Evolutionary conservation across 805 yeast genomes (phyloP).

Genomic region (Sugiyamaella floridensis): DNA sequence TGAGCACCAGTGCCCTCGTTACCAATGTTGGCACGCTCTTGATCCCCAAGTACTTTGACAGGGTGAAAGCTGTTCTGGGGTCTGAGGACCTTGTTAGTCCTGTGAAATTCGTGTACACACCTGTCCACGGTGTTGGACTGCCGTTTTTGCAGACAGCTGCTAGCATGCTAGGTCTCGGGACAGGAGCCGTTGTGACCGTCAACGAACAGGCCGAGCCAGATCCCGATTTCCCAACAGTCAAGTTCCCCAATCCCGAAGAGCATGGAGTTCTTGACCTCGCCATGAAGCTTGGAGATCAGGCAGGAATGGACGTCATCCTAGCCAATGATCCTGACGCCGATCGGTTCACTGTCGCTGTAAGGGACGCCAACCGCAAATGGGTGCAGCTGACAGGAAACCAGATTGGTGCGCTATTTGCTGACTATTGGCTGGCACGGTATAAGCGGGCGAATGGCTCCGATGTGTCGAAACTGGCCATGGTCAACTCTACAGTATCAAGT

Average conservation of each 20-base stretch:
- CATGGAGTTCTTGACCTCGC: conserved; percentile 81
- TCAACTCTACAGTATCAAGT: conserved; percentile 90
- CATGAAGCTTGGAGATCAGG: conserved; percentile 49
- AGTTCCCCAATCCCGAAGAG: conserved; percentile 94
- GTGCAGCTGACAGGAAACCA: conserved; percentile 85
- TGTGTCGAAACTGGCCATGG: conserved; percentile 41
- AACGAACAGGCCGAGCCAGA: conserved; percentile 66
- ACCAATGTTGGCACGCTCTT: conserved; percentile 16
- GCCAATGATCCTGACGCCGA: conserved; percentile 99
- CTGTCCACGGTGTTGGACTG: conserved; percentile 92
- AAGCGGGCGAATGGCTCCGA: conserved; percentile 12
- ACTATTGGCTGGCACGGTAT: conserved; percentile 42
- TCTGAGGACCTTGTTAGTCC: neutral
- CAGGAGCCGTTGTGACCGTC: conserved; percentile 39
- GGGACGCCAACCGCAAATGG: conserved; percentile 46
- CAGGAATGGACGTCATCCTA: conserved; percentile 49
- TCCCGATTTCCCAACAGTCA: conserved; percentile 79
- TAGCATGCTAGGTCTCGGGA: conserved; percentile 32
- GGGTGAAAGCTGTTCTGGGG: conserved; percentile 6
- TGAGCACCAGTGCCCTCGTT: conserved; percentile 31
- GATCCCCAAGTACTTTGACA: conserved; percentile 11
- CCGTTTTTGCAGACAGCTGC: conserved; percentile 46
- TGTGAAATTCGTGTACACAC: conserved; percentile 65
- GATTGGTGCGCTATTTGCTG: conserved; percentile 78
- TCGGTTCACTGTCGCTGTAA: conserved; percentile 76